Percentiles rank a stretch among this genome's conserved stretches.
phyloP scores from a whole-genome alignment of 2,329 filamentous ascomycete genomes.

The Pseudogymnoascus sp. region DNA sequence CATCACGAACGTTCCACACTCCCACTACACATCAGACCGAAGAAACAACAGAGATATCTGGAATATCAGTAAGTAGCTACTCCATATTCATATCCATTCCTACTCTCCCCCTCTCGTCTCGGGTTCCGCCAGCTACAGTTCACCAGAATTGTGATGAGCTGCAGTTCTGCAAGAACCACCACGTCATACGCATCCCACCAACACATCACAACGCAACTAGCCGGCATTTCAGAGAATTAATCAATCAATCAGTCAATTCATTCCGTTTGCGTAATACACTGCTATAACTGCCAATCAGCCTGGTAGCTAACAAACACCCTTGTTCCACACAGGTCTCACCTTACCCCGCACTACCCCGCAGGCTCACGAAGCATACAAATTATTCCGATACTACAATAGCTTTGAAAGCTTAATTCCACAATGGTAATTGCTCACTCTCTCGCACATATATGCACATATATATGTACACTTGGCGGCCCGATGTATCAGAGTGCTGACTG shows the following conservation, averaged over 20 bases:
- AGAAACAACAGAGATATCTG: neutral
- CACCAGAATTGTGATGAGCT: neutral
- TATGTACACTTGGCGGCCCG: neutral
- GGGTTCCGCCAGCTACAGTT: neutral
- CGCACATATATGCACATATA: neutral
- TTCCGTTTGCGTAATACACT: neutral
- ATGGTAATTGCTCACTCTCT: neutral
- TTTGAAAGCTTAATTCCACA: neutral
- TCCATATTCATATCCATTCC: neutral
- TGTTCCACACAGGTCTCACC: constrained; percentile 5
- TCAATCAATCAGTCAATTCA: neutral
- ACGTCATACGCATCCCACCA: neutral
- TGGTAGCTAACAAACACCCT: constrained; percentile 2
- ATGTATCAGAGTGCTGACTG: constrained; percentile 28
- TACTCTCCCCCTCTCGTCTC: neutral
- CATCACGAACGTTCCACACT: neutral
- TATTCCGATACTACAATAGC: neutral
- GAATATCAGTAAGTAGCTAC: neutral
- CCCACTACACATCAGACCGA: neutral
- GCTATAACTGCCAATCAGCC: neutral
- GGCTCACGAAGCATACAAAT: neutral
- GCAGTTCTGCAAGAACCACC: neutral
- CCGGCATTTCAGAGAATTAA: neutral
- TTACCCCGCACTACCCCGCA: constrained; percentile 2
- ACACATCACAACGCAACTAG: neutral